Evolutionary conservation across 495 filamentous ascomycete genomes (phyloP).

Genomic region (Xylaria venustula): DNA sequence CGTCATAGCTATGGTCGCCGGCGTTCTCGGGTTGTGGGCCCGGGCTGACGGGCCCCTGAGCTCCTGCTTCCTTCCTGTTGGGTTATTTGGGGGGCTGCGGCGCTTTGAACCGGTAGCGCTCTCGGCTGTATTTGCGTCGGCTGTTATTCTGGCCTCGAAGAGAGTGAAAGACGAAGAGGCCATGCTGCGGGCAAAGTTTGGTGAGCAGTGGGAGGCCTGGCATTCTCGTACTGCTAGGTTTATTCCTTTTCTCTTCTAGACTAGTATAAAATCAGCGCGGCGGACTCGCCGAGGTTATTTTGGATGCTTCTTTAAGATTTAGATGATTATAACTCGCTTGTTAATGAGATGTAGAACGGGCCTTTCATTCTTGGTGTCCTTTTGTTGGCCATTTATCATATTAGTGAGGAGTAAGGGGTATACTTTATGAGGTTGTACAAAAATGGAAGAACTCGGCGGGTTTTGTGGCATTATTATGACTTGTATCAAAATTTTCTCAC

Average conservation of each 20-base stretch:
- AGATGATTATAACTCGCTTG: too few species aligned
- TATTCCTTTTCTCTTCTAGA: constrained; percentile 28
- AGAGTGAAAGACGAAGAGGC: constrained; percentile 40
- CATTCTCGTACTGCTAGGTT: constrained; percentile 32
- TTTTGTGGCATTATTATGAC: too few species aligned
- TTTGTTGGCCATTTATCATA: too few species aligned
- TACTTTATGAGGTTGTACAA: too few species aligned
- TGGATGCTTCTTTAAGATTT: too few species aligned
- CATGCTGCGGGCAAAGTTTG: constrained; percentile 43
- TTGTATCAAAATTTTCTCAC: neutral
- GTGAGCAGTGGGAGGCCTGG: constrained; percentile 45
- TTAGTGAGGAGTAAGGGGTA: too few species aligned
- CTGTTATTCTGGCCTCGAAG: constrained; percentile 13
- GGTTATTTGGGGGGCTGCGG: constrained; percentile 22
- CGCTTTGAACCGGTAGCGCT: constrained; percentile 13
- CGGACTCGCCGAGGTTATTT: too few species aligned
- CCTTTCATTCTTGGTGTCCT: too few species aligned
- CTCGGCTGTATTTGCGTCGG: neutral
- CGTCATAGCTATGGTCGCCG: constrained; percentile 13
- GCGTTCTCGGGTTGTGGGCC: constrained; percentile 22
- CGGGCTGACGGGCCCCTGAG: constrained; percentile 26
- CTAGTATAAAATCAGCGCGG: neutral
- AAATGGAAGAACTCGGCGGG: too few species aligned
- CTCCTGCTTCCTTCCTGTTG: constrained; percentile 34
- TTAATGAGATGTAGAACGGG: too few species aligned